Evolutionary conservation across 805 yeast genomes (phyloP).

Genomic region (Sungouiella thailandica): DNA sequence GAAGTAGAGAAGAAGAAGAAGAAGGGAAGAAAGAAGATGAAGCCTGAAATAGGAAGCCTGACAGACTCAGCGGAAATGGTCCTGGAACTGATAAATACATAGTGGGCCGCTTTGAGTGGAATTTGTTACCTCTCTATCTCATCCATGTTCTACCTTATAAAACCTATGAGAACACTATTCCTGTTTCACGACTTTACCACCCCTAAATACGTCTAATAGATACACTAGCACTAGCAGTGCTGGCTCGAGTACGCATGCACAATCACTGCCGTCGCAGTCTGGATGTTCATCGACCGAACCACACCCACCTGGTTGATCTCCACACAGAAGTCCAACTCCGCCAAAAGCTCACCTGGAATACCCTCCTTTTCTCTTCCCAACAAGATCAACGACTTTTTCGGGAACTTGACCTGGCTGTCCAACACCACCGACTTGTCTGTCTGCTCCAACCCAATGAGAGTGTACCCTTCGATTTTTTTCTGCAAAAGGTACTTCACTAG

Average conservation of each 20-base stretch:
- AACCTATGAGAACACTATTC: too few relatives aligned
- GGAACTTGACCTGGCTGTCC: slow-evolving; percentile 61
- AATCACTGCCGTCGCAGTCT: slow-evolving; percentile 91
- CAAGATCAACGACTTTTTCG: slow-evolving; percentile 69
- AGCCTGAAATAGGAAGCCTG: too few relatives aligned
- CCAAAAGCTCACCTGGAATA: slow-evolving; percentile 77
- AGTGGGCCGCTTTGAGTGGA: too few relatives aligned
- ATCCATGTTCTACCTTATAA: too few relatives aligned
- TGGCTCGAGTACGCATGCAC: slow-evolving; percentile 84
- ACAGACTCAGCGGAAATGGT: too few relatives aligned
- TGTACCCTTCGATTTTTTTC: slow-evolving; percentile 73
- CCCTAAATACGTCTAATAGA: too few relatives aligned
- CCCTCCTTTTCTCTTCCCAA: slow-evolving; percentile 90
- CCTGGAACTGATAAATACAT: too few relatives aligned
- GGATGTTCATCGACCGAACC: slow-evolving; percentile 92
- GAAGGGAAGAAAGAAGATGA: too few relatives aligned
- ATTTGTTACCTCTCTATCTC: too few relatives aligned
- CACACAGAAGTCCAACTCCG: slow-evolving; percentile 79
- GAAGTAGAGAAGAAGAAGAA: too few relatives aligned
- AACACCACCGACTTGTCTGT: slow-evolving; percentile 83
- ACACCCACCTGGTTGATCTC: slow-evolving; percentile 92
- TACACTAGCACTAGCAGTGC: slow-evolving; percentile 39
- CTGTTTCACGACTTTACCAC: too few relatives aligned
- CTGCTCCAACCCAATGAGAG: slow-evolving; percentile 86
- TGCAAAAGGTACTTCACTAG: slow-evolving; percentile 52